These are phyloP conservation scores for Davidsoniella virescens DNA, from an alignment of 2,329 filamentous ascomycete genomes.

Conservation along the genomic window DNA sequence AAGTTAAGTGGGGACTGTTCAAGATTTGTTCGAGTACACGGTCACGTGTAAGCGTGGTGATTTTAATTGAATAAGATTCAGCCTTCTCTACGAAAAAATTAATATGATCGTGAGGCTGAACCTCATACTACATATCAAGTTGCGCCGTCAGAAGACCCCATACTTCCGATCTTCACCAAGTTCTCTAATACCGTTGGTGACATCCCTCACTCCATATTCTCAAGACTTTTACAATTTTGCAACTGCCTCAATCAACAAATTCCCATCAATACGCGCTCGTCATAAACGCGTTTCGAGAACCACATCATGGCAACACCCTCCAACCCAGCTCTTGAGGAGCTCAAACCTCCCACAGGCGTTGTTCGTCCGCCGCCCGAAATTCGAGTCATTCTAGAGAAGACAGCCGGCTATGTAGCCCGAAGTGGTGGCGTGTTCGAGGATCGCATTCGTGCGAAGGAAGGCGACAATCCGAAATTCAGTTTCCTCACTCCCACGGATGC, in stretches of 20 bases:
- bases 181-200: not conserved
- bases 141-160: not conserved
- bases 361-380: slow-evolving; percentile 84
- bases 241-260: not conserved
- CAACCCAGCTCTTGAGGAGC: slow-evolving; percentile 38
- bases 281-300: not conserved
- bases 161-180: not conserved
- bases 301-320: not conserved
- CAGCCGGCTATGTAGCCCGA: slow-evolving; percentile 72
- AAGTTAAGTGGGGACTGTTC: not conserved
- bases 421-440: slow-evolving; percentile 59
- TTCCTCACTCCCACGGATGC: slow-evolving; percentile 69
- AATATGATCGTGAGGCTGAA: slow-evolving; percentile 2
- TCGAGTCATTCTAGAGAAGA: slow-evolving; percentile 75
- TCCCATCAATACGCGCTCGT: not conserved
- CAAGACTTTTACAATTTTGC: not conserved
- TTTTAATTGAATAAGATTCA: not conserved
- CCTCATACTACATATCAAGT: not conserved
- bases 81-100: slow-evolving; percentile 1
- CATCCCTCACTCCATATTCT: not conserved
- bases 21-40: not conserved
- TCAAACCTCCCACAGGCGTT: slow-evolving; percentile 66
- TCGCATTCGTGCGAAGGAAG: slow-evolving; percentile 71
- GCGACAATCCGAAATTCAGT: slow-evolving; percentile 74
- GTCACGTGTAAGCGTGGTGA: not conserved